Base-by-base conservation (phyloP, 495 filamentous ascomycete species). In the Xylaria palmicola region DNA sequence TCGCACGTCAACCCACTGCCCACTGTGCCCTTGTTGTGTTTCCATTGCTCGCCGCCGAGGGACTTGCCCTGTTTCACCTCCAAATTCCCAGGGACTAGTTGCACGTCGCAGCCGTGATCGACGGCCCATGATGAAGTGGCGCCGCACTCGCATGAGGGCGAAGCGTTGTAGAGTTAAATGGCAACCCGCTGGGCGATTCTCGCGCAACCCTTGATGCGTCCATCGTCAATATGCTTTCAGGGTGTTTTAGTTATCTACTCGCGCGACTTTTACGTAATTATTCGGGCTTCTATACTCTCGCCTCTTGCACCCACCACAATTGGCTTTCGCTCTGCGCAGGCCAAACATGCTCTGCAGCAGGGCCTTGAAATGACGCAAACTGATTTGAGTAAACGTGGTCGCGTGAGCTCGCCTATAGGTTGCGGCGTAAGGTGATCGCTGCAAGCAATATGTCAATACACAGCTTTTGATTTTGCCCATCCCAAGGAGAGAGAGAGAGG, bases 401-500 rank as follows among this genome's bases (percentile, higher is more conserved):
- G 41, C 39, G n/a, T 32, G 53, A 39, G n/a, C 1, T 17, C 26
- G 39, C 36, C 20, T 6, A 26, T 17, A 41, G 6, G 22, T 55
- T 51, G 29, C 29, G 29, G 8, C 15, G 37, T 40, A 30, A 24
- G 44, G 26, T 24, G 44, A 19, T 17, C 29, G 29, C 44, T 49
- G 44, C 56, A 51, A 29, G 56, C 53, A n/a, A 59, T 52, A 53
- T 59, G 48, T 59, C 44, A 59, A 48, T 22, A 49, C 6, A 40
- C n/a, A 47, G 22, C 19, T 26, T n/a, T 22, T 24, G 17, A 40
- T 37, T 56, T 44, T 30, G 37, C 53, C 24, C n/a, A n/a, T n/a
- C n/a, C n/a, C n/a, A n/a, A n/a, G n/a, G n/a, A n/a, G n/a, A n/a
- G n/a, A n/a, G n/a, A n/a, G n/a, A n/a, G n/a, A n/a, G n/a, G n/a